A percentile compares a stretch with the other conserved stretches of the same genome.
These are phyloP conservation scores for Blastobotrys capitulatus DNA, from an alignment of 1,139 yeast species.

Conservation along the genomic window DNA sequence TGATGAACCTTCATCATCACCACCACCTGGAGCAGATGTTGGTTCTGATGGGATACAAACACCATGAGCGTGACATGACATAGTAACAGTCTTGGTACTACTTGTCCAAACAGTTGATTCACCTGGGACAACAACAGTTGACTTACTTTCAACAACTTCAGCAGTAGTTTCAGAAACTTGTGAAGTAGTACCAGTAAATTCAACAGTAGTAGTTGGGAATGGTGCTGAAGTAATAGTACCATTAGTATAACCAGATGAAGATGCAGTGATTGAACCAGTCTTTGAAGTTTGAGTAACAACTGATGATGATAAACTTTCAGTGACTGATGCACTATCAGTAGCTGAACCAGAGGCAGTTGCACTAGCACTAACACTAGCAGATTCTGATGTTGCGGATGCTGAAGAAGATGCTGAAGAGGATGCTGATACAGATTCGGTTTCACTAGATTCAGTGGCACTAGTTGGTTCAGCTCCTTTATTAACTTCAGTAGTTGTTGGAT, in stretches of 20 bases:
- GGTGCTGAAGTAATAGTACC: constrained; percentile 13
- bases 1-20: neutral
- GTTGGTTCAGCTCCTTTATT: neutral
- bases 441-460: neutral
- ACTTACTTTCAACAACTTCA: too few species aligned
- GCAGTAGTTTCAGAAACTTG: neutral
- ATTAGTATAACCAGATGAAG: constrained; percentile 11
- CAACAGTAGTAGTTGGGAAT: constrained; percentile 25
- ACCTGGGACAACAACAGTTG: neutral
- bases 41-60: neutral
- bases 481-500: neutral
- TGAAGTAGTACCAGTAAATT: constrained; percentile 18
- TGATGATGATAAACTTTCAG: neutral
- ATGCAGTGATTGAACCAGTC: neutral
- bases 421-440: neutral
- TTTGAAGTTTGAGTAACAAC: neutral
- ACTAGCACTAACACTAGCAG: neutral
- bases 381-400: neutral
- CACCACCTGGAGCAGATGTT: neutral
- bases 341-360: neutral
- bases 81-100: neutral
- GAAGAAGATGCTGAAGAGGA: neutral
- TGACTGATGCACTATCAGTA: neutral
- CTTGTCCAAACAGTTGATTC: neutral
- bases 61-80: neutral